phyloP scores from a whole-genome alignment of 495 filamentous ascomycete genomes.

The Neurospora tetrasperma region DNA sequence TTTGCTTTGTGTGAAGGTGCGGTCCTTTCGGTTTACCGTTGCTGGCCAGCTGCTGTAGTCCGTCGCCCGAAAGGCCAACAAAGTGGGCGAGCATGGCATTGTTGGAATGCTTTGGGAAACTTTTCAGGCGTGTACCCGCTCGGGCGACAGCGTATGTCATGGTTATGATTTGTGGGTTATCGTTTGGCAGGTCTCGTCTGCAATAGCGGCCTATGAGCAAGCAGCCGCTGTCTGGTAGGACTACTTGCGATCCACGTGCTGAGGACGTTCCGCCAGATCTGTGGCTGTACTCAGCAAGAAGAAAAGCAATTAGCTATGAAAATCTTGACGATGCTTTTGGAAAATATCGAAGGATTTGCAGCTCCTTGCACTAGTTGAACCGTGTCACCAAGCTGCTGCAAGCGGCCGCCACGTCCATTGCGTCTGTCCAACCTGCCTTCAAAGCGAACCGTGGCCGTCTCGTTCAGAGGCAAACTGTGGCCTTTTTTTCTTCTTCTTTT shows the following conservation, averaged over 20 bases:
- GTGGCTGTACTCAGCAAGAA: background rate
- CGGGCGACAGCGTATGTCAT: background rate
- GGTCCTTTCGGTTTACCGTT: background rate
- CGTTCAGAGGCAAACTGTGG: background rate
- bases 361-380: background rate
- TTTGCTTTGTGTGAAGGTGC: background rate
- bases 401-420: background rate
- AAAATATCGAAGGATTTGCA: background rate
- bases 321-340: background rate
- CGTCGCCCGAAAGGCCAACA: background rate
- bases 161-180: background rate
- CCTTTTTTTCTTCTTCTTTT: background rate
- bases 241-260: conserved; percentile 15
- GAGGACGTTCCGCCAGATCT: conserved; percentile 13
- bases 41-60: background rate
- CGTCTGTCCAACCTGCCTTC: background rate
- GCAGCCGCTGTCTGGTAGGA: conserved; percentile 9
- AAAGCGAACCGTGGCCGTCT: background rate
- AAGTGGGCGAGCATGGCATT: background rate
- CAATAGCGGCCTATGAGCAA: conserved; percentile 11
- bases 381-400: background rate
- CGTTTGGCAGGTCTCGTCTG: conserved; percentile 3
- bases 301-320: background rate
- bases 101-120: background rate
- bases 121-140: background rate